Conservation (phyloP, 2,329 filamentous ascomycete genomes). For the Colletotrichum viniferum region DNA sequence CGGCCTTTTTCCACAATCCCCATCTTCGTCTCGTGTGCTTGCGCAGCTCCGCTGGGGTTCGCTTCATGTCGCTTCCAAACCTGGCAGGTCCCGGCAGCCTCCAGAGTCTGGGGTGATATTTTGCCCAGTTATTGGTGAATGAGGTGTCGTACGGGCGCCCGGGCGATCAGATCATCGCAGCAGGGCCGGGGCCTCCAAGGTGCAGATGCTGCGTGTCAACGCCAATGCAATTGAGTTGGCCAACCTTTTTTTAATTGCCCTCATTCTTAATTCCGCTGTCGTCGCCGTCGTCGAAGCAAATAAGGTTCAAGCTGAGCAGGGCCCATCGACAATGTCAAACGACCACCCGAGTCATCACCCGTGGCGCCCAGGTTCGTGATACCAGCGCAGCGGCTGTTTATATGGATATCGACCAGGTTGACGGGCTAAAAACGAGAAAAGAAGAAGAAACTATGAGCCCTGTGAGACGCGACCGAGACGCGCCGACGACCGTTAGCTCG, state of each 20-base stretch:
- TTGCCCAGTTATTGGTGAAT: neutral
- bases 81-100: neutral
- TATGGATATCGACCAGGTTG: neutral
- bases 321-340: neutral
- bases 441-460: neutral
- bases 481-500: neutral
- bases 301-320: neutral
- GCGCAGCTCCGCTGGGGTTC: slow-evolving; percentile 1
- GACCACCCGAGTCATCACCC: slow-evolving; percentile 4
- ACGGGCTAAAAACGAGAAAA: neutral
- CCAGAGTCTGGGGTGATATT: neutral
- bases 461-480: slow-evolving; percentile 16
- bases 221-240: neutral
- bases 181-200: neutral
- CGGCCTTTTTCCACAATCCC: neutral
- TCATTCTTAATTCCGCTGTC: neutral
- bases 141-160: neutral
- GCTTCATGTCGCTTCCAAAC: slow-evolving; percentile 1
- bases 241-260: neutral
- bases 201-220: slow-evolving; percentile 9
- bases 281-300: neutral
- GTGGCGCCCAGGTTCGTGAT: neutral
- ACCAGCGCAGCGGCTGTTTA: neutral
- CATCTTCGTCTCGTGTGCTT: slow-evolving; percentile 15
- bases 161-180: slow-evolving; percentile 12